Evolutionary conservation across 176 grass and related monocot genomes (phyloP).

Genomic region (Cenchrus americanus): DNA sequence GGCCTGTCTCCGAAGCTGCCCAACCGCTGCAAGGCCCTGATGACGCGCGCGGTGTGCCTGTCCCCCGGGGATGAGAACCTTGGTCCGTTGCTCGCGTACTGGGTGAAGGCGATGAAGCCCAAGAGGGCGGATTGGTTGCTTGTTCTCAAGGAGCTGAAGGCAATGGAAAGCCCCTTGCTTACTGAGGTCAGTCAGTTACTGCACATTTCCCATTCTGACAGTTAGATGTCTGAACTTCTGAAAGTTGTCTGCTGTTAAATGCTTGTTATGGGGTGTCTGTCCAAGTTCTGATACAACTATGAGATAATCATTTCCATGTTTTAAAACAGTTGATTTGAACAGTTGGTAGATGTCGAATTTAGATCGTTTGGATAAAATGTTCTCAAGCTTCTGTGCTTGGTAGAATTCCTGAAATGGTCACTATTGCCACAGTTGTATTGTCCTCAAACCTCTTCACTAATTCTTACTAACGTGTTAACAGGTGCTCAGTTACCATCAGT

Average conservation of each 20-base stretch:
- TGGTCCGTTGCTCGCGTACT: constrained; percentile 56
- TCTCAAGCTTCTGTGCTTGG: too few relatives aligned
- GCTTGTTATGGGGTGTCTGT: background rate
- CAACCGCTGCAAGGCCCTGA: constrained; percentile 86
- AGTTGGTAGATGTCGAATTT: too few relatives aligned
- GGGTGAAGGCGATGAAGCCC: constrained; percentile 78
- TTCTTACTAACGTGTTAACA: background rate
- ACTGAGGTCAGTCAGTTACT: constrained; percentile 71
- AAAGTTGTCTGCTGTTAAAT: background rate
- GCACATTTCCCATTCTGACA: background rate
- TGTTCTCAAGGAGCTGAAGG: constrained; percentile 72
- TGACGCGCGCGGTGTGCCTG: constrained; percentile 61
- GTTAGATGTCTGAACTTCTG: background rate
- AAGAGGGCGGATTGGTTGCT: constrained; percentile 82
- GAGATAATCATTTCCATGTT: background rate
- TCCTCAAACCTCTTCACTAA: too few relatives aligned
- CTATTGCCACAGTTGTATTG: too few relatives aligned
- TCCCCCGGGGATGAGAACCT: constrained; percentile 54
- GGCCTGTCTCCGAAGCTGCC: constrained; percentile 69
- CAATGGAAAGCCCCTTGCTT: constrained; percentile 58
- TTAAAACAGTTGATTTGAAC: too few relatives aligned
- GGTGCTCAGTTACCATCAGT: background rate
- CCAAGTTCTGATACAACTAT: background rate
- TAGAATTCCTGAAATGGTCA: too few relatives aligned
- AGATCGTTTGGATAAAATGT: too few relatives aligned